A percentile compares a stretch with the other conserved stretches of the same genome.
Conservation (phyloP, 768 basidiomycete genomes). For the Russula ochroleuca region DNA sequence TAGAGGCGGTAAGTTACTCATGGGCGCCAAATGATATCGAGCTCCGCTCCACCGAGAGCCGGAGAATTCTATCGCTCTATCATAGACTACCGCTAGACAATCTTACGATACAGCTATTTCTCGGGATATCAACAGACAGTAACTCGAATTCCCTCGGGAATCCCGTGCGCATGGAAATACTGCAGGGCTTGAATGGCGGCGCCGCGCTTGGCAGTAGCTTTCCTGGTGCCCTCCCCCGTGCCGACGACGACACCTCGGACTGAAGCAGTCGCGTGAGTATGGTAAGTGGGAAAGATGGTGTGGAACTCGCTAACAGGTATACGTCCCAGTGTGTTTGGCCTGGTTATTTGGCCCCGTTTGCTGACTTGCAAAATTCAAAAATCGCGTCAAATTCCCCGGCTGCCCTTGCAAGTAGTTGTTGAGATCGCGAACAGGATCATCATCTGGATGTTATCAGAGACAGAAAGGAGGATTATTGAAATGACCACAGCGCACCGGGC, state of each 20-base stretch:
- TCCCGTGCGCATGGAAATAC: not conserved
- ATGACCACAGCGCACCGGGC: not conserved
- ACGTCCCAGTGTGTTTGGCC: not conserved
- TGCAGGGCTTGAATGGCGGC: slow-evolving; percentile 9
- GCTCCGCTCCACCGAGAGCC: too few species aligned
- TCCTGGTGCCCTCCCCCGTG: not conserved
- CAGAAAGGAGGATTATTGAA: not conserved
- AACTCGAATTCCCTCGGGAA: not conserved
- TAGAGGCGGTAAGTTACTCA: not conserved
- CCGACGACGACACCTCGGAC: slow-evolving; percentile 1
- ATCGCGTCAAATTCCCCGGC: not conserved
- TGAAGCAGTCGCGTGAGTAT: not conserved
- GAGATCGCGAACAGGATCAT: slow-evolving; percentile 2
- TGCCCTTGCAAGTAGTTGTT: slow-evolving; percentile 17
- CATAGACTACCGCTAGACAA: not conserved
- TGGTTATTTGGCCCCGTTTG: slow-evolving; percentile 7
- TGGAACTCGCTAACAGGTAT: slow-evolving; percentile 10
- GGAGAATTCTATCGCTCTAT: too few species aligned
- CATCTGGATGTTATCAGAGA: slow-evolving; percentile 1
- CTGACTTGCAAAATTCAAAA: not conserved
- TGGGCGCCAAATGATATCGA: not conserved
- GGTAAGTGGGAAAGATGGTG: too few species aligned
- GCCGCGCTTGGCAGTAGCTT: not conserved
- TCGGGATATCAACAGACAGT: not conserved
- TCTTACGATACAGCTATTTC: not conserved